Base-by-base conservation (phyloP, 306 rosid genomes). In the Astragalus glycyphyllos region DNA sequence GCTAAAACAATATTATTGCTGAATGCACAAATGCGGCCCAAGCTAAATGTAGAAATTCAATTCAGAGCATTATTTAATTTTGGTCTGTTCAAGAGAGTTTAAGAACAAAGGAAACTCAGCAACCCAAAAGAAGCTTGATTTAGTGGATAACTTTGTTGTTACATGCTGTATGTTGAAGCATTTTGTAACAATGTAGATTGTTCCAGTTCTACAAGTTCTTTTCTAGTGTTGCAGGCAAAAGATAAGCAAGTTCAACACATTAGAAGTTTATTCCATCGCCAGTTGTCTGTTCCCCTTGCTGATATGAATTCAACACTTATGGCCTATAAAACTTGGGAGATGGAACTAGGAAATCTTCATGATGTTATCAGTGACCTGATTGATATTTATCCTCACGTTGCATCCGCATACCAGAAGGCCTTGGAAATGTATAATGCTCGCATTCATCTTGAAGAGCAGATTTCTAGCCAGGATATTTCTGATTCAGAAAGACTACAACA, bases 291-390 rank as follows among this genome's bases (percentile, higher is more conserved):
- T 34, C 97, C 97, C 53, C 95, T 81, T 67, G 84, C 73, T 79
- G 81, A 85, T 78, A 86, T 89, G 88, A 79, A 60, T 73, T 89
- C 92, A 75, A 89, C 95, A 51, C 79, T 94, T 63, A 41, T 49
- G 40, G 77, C 84, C 78, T 91, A 91, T 69, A 87, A 84, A 84
- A 83, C 87, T 57, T 94, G 99, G 97, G 99, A 91, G 83, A 77
- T 75, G 75, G 89, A 89, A 56, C 95, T 71, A 68, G 85, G 95
- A 50, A 77, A 69, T 37, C 8, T 76, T 53, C 79, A 62, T 49
- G 87, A 81, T 75, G 68, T 64, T 68, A 76, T 81, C 45, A 23
- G 38, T 73, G 81, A 77, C 15, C 40, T 80, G 17, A 87, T 80
- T 77, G 85, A 81, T 60, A 58, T 80, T 66, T 34, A 88, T 79